These are phyloP conservation scores for Globisporangium carolinianum DNA, from an alignment of 352 stramenopile species.

Conservation along the genomic window DNA sequence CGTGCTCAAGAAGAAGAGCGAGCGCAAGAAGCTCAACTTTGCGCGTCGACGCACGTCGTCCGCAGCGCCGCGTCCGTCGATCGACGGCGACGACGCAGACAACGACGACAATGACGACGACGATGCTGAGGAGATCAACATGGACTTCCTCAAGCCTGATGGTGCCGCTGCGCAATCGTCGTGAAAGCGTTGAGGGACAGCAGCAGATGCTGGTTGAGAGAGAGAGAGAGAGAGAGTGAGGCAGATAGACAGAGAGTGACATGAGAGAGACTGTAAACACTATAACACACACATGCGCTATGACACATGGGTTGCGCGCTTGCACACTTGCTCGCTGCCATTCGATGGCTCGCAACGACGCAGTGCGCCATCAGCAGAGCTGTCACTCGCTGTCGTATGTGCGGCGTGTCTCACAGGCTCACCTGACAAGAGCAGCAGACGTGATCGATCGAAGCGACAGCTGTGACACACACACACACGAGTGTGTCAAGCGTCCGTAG, in stretches of 20 bases:
- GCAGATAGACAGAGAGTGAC: background rate
- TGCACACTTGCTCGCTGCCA: no score
- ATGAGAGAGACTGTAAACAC: background rate
- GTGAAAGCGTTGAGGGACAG: background rate
- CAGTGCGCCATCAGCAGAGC: no score
- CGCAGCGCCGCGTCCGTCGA: conserved; percentile 12
- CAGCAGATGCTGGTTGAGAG: background rate
- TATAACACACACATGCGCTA: background rate
- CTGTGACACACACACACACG: no score
- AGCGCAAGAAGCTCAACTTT: conserved; percentile 30
- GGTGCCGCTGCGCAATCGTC: conserved; percentile 23
- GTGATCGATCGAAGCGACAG: no score
- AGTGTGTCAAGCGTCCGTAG: no score
- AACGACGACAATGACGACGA: conserved; percentile 34
- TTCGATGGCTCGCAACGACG: no score
- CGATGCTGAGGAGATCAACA: conserved; percentile 58
- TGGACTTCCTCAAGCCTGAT: conserved; percentile 60
- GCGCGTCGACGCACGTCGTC: conserved; percentile 21
- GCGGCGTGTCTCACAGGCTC: no score
- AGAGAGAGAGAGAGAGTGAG: background rate
- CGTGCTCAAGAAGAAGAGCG: conserved; percentile 18
- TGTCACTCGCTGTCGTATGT: no score
- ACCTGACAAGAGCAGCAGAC: no score
- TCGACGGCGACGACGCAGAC: conserved; percentile 22
- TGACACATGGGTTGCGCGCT: no score